A percentile compares a stretch with the other conserved stretches of the same genome.
phyloP scores from a whole-genome alignment of 23 red algal species.

The Rhodosorus marinus region DNA sequence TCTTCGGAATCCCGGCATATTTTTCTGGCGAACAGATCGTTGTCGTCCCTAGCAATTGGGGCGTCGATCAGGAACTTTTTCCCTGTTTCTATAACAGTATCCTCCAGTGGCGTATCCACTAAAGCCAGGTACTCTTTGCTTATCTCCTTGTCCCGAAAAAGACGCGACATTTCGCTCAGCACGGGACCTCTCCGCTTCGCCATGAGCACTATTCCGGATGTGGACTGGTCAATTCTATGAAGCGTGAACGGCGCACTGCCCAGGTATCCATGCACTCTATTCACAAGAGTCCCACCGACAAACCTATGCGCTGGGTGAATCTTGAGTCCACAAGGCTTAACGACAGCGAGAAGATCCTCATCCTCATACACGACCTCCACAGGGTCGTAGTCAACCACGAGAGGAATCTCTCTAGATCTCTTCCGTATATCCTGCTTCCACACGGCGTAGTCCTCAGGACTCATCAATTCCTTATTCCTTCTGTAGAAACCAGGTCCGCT shows the following conservation, averaged over 20 bases:
- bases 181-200: too few relatives aligned
- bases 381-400: conserved; percentile 35
- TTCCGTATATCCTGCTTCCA: conserved; percentile 22
- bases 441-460: too few relatives aligned
- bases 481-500: too few relatives aligned
- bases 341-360: conserved; percentile 25
- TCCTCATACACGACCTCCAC: conserved; percentile 51
- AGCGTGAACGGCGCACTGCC: background rate
- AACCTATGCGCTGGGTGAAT: conserved; percentile 62
- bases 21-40: conserved; percentile 11
- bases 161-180: background rate
- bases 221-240: background rate
- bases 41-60: conserved; percentile 13
- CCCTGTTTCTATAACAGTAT: background rate
- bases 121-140: conserved; percentile 21
- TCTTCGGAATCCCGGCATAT: conserved; percentile 10
- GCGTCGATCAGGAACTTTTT: conserved; percentile 26
- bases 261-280: background rate
- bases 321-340: conserved; percentile 42
- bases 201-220: background rate
- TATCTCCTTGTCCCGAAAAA: background rate
- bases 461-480: too few relatives aligned
- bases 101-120: background rate
- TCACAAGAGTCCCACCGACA: conserved; percentile 14
- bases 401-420: conserved; percentile 35